phyloP scores from a whole-genome alignment of 1,284 basidiomycete genomes.

The Pascua sp. region DNA sequence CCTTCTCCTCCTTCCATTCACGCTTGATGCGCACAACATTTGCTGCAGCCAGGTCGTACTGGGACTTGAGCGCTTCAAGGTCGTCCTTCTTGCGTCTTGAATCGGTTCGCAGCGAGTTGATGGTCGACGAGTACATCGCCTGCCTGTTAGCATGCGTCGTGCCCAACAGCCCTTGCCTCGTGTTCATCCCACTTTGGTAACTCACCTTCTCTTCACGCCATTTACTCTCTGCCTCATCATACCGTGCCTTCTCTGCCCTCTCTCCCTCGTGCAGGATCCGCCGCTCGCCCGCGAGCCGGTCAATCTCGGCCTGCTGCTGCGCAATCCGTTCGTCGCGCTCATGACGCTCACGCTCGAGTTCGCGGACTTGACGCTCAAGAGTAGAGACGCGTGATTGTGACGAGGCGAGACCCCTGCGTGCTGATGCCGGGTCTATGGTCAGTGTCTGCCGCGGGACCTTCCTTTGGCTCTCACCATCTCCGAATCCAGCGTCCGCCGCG shows the following conservation, averaged over 20 bases:
- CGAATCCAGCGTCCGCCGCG: constrained; percentile 26
- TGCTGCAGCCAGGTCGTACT: constrained; percentile 1
- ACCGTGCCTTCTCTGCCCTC: constrained; percentile 20
- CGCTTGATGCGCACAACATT: neutral
- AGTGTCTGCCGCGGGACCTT: neutral
- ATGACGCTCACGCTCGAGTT: constrained; percentile 19
- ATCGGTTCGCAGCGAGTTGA: too few species aligned
- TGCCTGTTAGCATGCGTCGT: neutral
- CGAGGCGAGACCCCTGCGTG: constrained; percentile 17
- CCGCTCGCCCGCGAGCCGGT: constrained; percentile 26
- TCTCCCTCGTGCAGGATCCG: constrained; percentile 28
- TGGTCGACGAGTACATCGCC: too few species aligned
- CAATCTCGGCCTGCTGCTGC: constrained; percentile 28
- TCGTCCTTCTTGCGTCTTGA: neutral
- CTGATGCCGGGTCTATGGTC: constrained; percentile 15
- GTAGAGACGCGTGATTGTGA: constrained; percentile 17
- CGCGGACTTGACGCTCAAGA: constrained; percentile 22
- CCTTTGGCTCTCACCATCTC: constrained; percentile 10
- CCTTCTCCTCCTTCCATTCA: constrained; percentile 9
- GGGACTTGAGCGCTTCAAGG: neutral
- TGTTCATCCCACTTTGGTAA: neutral
- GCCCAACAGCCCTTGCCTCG: neutral
- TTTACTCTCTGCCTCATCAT: constrained; percentile 24
- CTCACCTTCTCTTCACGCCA: constrained; percentile 36
- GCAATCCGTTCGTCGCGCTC: constrained; percentile 24